Evolutionary conservation across 2,329 filamentous ascomycete genomes (phyloP).

Genomic region (Lasiodiplodia citricola): DNA sequence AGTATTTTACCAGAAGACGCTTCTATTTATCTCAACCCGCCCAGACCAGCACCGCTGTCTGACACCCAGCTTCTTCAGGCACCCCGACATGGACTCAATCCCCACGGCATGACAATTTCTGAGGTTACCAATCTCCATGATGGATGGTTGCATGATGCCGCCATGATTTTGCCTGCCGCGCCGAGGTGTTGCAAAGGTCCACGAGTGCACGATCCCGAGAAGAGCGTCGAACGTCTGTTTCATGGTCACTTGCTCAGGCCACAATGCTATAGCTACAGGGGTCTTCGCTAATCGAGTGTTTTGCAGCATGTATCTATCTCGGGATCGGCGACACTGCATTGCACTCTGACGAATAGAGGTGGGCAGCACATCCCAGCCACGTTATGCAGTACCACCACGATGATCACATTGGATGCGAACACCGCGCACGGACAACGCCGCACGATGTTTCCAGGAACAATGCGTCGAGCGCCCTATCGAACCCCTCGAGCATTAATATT

Average conservation of each 20-base stretch:
- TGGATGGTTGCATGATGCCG: conserved; percentile 1
- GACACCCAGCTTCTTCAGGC: not conserved
- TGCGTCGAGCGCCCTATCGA: not conserved
- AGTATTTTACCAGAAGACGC: not conserved
- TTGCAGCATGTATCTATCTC: not conserved
- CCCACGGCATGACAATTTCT: not conserved
- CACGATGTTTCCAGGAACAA: not conserved
- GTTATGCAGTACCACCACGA: conserved; percentile 17
- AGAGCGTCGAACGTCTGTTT: not conserved
- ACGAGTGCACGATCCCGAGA: conserved; percentile 1
- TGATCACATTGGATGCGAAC: conserved; percentile 21
- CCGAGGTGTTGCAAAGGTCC: conserved; percentile 14
- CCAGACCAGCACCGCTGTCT: not conserved
- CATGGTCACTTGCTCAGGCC: conserved; percentile 14
- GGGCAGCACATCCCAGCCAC: conserved; percentile 7
- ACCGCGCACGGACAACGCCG: conserved; percentile 9
- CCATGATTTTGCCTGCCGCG: not conserved
- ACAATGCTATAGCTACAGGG: conserved; percentile 6
- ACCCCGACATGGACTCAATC: not conserved
- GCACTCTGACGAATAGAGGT: conserved; percentile 3
- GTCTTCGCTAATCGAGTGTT: not conserved
- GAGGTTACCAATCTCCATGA: not conserved
- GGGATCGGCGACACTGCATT: not conserved
- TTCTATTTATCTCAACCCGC: conserved; percentile 3
- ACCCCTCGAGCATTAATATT: conserved; percentile 5